Evolutionary conservation across 2,329 filamentous ascomycete genomes (phyloP), one percentile per base, ranked within the genome.

Genomic region (Alternaria sp.): DNA sequence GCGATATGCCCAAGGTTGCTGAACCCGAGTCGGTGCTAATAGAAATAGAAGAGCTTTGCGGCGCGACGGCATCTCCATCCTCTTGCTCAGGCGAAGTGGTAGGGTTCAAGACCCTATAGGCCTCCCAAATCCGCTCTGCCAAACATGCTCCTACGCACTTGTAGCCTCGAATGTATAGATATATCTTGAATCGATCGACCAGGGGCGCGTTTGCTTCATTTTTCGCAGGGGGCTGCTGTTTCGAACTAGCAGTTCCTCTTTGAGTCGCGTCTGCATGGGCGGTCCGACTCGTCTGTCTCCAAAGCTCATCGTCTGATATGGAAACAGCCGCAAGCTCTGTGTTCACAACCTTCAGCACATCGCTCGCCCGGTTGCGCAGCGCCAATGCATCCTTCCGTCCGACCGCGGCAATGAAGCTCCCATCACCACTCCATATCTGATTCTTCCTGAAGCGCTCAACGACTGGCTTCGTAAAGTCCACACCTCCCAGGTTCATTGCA

Each of bases 141-240:
- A 90, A 78, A 69, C 86, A 85, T 17, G 86, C 78, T 2, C 86
- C 88, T 8, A 90, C 80, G 67, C 87, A 90, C 63, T 85, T 88
- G 49, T 82, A 82, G 36, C 84, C 83, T 57, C 82, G 82, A 58
- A 90, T 79, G 67, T 89, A 88, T 28, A 90, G 67, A 66, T 87
- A 90, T 10, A 84, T 81, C 67, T 85, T 87, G 75, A 84, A 89
- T 49, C 83, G 80, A 72, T 84, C 76, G 28, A 66, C 62, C 24
- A 64, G 60, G 79, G 60, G 68, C 69, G 56, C n/a, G 24, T 54
- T 41, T 44, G 65, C 63, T 54, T 65, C 66, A 44, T 62, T 62
- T 51, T 57, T 65, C 23, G 73, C 72, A 48, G 59, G 8, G 3
- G 53, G 79, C 74, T 64, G 79, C 74, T 45, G 61, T 29, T 77